A percentile compares a stretch with the other conserved stretches of the same genome.
Conservation (phyloP, 2,329 filamentous ascomycete genomes). For the Sporothrix protearum region DNA sequence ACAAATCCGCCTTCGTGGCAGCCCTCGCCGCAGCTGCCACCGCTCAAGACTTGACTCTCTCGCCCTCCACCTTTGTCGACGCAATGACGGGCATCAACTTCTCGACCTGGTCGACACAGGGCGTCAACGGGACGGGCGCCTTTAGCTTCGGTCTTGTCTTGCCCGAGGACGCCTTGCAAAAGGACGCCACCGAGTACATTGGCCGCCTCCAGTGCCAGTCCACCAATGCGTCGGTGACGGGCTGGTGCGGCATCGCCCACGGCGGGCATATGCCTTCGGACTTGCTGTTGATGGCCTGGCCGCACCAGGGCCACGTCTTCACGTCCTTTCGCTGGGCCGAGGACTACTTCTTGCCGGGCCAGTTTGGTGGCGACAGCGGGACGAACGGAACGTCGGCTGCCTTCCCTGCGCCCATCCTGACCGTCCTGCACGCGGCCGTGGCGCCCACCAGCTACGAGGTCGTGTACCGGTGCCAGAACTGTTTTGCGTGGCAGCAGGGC, state of each 20-base stretch:
- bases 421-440: conserved; percentile 55
- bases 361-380: conserved; percentile 44
- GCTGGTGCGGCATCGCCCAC: conserved; percentile 57
- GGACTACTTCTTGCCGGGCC: conserved; percentile 59
- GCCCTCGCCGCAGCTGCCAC: not conserved
- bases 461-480: conserved; percentile 62
- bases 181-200: conserved; percentile 54
- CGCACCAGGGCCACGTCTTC: conserved; percentile 50
- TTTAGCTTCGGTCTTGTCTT: conserved; percentile 51
- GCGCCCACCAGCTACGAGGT: conserved; percentile 57
- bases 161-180: conserved; percentile 46
- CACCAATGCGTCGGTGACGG: conserved; percentile 44
- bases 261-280: conserved; percentile 55
- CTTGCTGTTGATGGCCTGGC: conserved; percentile 57
- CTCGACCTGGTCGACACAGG: conserved; percentile 21
- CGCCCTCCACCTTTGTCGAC: conserved; percentile 16
- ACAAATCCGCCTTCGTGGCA: not conserved
- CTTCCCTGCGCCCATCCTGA: conserved; percentile 38
- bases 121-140: conserved; percentile 8
- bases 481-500: conserved; percentile 51
- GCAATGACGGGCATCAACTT: conserved; percentile 25
- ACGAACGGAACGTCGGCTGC: conserved; percentile 18
- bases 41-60: conserved; percentile 15
- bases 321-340: conserved; percentile 56
- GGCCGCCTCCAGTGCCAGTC: conserved; percentile 51